Base-by-base conservation (phyloP, 2,329 filamentous ascomycete species). In the Gyromitra esculenta region DNA sequence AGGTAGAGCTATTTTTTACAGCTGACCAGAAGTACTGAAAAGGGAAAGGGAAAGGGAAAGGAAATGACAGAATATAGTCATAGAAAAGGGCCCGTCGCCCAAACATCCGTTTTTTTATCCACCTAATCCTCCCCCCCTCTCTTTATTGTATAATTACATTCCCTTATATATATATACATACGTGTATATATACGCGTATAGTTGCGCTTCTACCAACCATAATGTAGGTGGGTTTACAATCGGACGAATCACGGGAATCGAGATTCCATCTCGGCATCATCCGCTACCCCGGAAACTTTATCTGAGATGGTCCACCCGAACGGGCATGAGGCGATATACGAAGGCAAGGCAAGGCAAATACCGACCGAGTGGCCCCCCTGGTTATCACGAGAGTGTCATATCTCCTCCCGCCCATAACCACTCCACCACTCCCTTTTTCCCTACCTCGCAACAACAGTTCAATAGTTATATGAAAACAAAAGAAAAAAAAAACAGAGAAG, bases 281-380 rank as follows among this genome's bases (percentile, higher is more conserved):
- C 52, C 52, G 52, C 11, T 31, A 5, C 21, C 52, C 52, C 11
- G 25, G 52, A 56, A 35, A 56, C 52, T 56, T 56, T 56, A 56
- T 56, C 52, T 56, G 7, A 56, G 52, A 56, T 56, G 52, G 52
- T 56, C 52, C 21, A 56, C 21, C 52, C 52, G 52, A 35, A 4
- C 7, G 25, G 4, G 4, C 41, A 9, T 9, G 41, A 9, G 18
- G 15, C 1, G 48, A 52, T 7, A n/a, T 52, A 52, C 7, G 9
- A 45, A 45, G 15, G 15, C 18, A 21, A 21, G 18, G 18, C 18
- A 21, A 21, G 18, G 18, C n/a, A 52, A 52, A 18, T 52, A 7
- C 15, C 48, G 48, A n/a, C 41, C 41, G 41, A 45, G 41, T 15
- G 48, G 18, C 48, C 9, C 52, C 52, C 31, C 18, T 56, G 21